Base-by-base conservation (phyloP, 2,329 filamentous ascomycete species). In the Aspergillus ibericus region DNA sequence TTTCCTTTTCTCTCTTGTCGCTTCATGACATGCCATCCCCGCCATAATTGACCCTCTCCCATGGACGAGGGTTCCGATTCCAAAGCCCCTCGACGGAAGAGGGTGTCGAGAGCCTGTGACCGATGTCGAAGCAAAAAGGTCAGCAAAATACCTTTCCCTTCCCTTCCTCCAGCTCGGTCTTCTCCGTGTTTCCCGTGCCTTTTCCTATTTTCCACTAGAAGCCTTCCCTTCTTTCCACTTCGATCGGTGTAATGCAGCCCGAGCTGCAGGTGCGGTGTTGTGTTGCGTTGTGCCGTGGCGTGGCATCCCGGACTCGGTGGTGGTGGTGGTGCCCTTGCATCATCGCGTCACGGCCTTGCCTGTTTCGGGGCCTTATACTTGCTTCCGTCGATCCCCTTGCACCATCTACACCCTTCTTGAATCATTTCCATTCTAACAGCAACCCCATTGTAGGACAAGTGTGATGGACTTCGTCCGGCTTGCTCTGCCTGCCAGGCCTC, bases 51-150 rank as follows among this genome's bases (percentile, higher is more conserved):
- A 67, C 51, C 68, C 63, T 68, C 69, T 61, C 70, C 66, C 59
- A 77, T 77, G 70, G 71, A 75, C 58, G 74, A 77, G 67, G 74
- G 72, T 63, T 68, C 71, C 22, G 72, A 75, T 63, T 59, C 64
- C 9, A 75, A 72, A 68, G 69, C 66, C 63, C 67, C 72, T 68
- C 73, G 73, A 55, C 75, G 78, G 48, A 77, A 78, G 69, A 76
- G 78, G 67, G 77, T 80, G 44, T 79, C 78, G 18, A 72, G 77
- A 59, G 78, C 78, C 58, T 80, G 78, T 62, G 74, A 78, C 60
- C 72, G 77, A 46, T 80, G 78, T 70, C 74, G 77, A 59, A 76
- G 73, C 57, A 78, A 78, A 62, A 78, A 78, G 64, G 72, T 73
- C 48, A 57, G 65, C 66, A 34, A 20, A 7, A 22, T 59, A 46